Evolutionary conservation across 495 filamentous ascomycete species (phyloP).

Genomic region (Margaritispora aquatica): DNA sequence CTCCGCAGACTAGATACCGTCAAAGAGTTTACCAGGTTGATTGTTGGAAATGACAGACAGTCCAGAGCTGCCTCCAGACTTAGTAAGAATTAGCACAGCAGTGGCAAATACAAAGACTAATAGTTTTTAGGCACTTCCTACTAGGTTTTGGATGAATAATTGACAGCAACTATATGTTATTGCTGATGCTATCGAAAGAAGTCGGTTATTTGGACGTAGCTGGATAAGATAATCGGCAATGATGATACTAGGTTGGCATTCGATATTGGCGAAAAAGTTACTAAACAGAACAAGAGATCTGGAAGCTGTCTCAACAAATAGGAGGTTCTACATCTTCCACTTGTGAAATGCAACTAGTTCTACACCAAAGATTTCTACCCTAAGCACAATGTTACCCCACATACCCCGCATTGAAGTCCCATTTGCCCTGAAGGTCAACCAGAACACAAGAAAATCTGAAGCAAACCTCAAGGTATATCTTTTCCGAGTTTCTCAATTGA

Average conservation of each 20-base stretch:
- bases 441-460: background rate
- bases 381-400: background rate
- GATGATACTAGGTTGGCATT: too few relatives aligned
- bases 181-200: too few relatives aligned
- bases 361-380: background rate
- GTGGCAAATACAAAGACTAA: too few relatives aligned
- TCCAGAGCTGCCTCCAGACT: background rate
- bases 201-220: too few relatives aligned
- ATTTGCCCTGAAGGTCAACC: background rate
- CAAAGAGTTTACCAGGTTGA: background rate
- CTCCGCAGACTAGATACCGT: background rate
- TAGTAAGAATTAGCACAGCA: too few relatives aligned
- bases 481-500: background rate
- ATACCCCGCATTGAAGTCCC: background rate
- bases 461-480: background rate
- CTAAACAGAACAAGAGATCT: too few relatives aligned
- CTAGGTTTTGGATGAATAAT: too few relatives aligned
- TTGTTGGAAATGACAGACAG: slow-evolving; percentile 1
- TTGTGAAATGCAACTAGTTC: background rate
- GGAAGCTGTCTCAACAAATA: too few relatives aligned
- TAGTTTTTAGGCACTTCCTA: too few relatives aligned
- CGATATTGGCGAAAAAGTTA: too few relatives aligned
- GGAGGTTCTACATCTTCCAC: background rate
- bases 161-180: too few relatives aligned
- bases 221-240: too few relatives aligned